Conservation (phyloP, 2,329 filamentous ascomycete species). For the Parascedosporium putredinis region DNA sequence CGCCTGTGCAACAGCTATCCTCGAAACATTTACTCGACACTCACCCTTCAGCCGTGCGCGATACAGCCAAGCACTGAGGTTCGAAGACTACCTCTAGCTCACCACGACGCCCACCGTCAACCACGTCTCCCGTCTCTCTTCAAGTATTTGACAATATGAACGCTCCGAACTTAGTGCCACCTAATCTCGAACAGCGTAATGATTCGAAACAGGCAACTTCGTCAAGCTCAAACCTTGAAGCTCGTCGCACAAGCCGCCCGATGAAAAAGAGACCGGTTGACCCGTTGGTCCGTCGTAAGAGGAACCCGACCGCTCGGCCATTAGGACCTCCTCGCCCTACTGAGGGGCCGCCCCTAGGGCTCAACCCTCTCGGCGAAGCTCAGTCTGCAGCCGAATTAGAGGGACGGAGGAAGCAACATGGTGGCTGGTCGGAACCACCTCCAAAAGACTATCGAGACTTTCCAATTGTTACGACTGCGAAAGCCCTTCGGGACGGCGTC, state of each 20-base stretch:
- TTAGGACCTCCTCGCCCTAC: constrained; percentile 13
- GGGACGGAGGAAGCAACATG: constrained; percentile 33
- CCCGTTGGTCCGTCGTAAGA: constrained; percentile 55
- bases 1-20: too few relatives aligned
- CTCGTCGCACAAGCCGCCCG: background rate
- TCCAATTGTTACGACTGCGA: constrained; percentile 75
- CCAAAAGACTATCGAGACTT: constrained; percentile 40
- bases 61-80: too few relatives aligned
- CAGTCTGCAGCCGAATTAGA: constrained; percentile 19
- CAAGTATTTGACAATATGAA: constrained; percentile 28
- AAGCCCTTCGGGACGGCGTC: constrained; percentile 64
- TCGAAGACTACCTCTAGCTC: too few relatives aligned
- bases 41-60: too few relatives aligned
- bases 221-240: background rate
- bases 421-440: constrained; percentile 48
- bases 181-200: background rate
- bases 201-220: constrained; percentile 1
- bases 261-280: constrained; percentile 33
- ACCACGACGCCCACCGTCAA: too few relatives aligned
- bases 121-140: background rate
- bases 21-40: too few relatives aligned
- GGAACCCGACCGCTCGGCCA: constrained; percentile 21
- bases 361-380: constrained; percentile 18
- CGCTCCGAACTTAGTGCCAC: constrained; percentile 25
- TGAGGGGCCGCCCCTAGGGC: constrained; percentile 16